A percentile compares a stretch with the other conserved stretches of the same genome.
These are phyloP conservation scores for Westerdykella ornata DNA, from an alignment of 2,329 filamentous ascomycete species.

Conservation along the genomic window DNA sequence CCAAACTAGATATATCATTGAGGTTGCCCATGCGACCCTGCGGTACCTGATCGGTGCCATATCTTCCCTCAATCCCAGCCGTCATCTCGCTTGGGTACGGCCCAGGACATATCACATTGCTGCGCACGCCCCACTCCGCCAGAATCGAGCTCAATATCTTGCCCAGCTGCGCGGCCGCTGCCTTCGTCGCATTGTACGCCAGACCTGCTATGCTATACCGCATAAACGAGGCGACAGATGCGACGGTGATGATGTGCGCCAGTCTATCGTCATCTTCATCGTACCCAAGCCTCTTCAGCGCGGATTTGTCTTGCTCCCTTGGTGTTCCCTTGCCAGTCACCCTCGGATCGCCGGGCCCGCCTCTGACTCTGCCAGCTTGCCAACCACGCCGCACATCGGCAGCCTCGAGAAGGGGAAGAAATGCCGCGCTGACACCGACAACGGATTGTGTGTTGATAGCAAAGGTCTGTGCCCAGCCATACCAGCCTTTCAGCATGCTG, in stretches of 20 bases:
- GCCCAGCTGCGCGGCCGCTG: constrained; percentile 40
- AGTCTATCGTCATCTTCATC: constrained; percentile 35
- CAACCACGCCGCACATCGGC: constrained; percentile 42
- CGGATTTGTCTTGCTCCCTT: constrained; percentile 18
- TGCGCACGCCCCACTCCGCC: constrained; percentile 42
- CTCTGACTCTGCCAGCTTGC: constrained; percentile 25
- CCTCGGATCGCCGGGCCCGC: background rate
- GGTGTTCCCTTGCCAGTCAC: constrained; percentile 19
- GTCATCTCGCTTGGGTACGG: constrained; percentile 44
- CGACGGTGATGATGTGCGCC: constrained; percentile 44
- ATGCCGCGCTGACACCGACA: constrained; percentile 40
- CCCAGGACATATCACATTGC: constrained; percentile 44
- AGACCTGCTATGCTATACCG: constrained; percentile 33
- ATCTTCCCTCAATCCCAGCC: constrained; percentile 20
- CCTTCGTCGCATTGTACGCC: constrained; percentile 42
- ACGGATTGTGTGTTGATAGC: constrained; percentile 43
- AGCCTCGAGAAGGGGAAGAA: constrained; percentile 42
- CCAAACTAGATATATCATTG: constrained; percentile 46
- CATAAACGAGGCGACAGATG: constrained; percentile 39
- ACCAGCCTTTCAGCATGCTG: constrained; percentile 31
- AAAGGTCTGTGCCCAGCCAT: constrained; percentile 33
- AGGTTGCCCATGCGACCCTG: constrained; percentile 37
- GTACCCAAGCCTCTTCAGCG: constrained; percentile 11
- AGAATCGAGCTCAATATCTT: constrained; percentile 41
- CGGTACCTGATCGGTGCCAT: constrained; percentile 32